Base-by-base conservation (phyloP, 257 asterid genomes). In the Gentiana straminea region DNA sequence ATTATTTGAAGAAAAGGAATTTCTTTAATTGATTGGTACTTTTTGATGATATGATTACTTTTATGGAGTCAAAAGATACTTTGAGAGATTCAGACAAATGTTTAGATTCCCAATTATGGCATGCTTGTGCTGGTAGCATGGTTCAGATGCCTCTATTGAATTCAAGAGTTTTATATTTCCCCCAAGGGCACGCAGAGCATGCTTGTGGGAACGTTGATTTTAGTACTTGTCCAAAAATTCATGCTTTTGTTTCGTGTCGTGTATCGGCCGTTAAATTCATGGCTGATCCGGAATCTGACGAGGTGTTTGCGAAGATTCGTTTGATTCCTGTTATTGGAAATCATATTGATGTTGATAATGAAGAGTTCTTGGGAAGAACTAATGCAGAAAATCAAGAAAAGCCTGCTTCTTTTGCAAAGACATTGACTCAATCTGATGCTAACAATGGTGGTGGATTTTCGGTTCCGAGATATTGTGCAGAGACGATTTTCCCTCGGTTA, bases 121-220 rank as follows among this genome's bases (percentile, higher is more conserved):
- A 87, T 68, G 98, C 96, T 51, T 91, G 98, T 75, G 98, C 96
- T 38, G 98, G 98, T 34, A 78, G 86, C 69, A 84, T 87, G 95
- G 93, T 84, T 60, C 95, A 87, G 70, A 87, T 87, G 87, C 96
- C 90, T 0, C 49, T 72, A 3, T 58, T 75, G 13, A 79, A 84
- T 68, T 76, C 98, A 1, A 72, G 70, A 55, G 95, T 91, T 4
- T 83, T 66, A 55, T 91, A 91, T 76, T 91, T 91, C 68, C 96
- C 98, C n/a, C 98, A 86, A 54, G 98, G 98, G 2, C 98, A 84
- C 49, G 75, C 86, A 0, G 98, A 91, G 70, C 98, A 91, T 51
- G 82, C 89, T 7, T 68, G 69, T 5, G 83, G 70, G 1, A 77
- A 55, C 50, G 86, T 91, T 8, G 94, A 84, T 72, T 83, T 84